A percentile compares a stretch with the other conserved stretches of the same genome.
These are phyloP conservation scores for Beauveria rudraprayagi DNA, from an alignment of 2,329 filamentous ascomycete species.

Conservation along the genomic window DNA sequence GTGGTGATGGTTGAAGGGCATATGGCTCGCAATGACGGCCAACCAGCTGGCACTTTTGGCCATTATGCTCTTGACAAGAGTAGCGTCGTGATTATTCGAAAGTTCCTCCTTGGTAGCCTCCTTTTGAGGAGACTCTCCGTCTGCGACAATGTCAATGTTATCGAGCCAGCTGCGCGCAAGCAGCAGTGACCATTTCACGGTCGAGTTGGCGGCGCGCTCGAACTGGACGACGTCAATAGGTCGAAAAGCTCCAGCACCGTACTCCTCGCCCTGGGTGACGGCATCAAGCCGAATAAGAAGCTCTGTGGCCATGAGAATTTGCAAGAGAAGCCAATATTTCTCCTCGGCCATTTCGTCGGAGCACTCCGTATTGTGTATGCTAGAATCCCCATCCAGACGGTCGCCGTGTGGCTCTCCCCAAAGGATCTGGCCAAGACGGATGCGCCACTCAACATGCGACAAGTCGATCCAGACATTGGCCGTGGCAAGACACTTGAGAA, in stretches of 20 bases:
- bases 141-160: conserved; percentile 51
- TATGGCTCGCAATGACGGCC: conserved; percentile 47
- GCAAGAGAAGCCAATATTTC: conserved; percentile 59
- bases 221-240: conserved; percentile 53
- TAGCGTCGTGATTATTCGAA: background rate
- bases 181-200: conserved; percentile 60
- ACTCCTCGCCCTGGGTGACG: conserved; percentile 52
- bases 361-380: conserved; percentile 40
- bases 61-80: conserved; percentile 14
- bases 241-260: conserved; percentile 41
- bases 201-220: conserved; percentile 51
- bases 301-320: conserved; percentile 57
- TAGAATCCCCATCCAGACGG: conserved; percentile 44
- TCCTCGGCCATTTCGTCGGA: conserved; percentile 49
- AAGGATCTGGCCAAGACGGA: conserved; percentile 62
- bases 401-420: conserved; percentile 52
- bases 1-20: conserved; percentile 36
- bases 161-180: conserved; percentile 60
- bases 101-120: conserved; percentile 7
- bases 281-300: conserved; percentile 57
- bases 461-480: conserved; percentile 69
- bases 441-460: conserved; percentile 65
- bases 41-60: conserved; percentile 41
- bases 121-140: conserved; percentile 19
- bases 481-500: conserved; percentile 56